These are phyloP conservation scores for Racocetra persica DNA, from an alignment of 371 early-diverging fungal species.

Conservation along the genomic window DNA sequence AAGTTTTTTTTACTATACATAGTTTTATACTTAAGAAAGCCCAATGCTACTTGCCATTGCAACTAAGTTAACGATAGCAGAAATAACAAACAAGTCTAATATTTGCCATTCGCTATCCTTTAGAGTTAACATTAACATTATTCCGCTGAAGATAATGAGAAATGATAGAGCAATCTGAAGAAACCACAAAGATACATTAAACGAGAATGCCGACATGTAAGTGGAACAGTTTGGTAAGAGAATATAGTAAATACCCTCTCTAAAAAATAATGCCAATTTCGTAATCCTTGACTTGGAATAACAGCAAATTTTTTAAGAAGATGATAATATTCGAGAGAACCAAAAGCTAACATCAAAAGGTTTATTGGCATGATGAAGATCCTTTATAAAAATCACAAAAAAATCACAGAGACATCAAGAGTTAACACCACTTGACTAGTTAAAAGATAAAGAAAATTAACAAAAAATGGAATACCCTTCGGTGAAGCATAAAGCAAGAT, in stretches of 20 bases:
- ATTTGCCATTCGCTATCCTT: background rate
- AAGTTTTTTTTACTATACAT: conserved; percentile 44
- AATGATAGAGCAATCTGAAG: background rate
- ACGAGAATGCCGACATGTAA: background rate
- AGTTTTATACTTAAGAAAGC: conserved; percentile 32
- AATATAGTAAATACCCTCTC: conserved; percentile 8
- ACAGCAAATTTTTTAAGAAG: conserved; percentile 17
- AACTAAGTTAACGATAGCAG: conserved; percentile 40
- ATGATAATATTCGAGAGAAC: conserved; percentile 10
- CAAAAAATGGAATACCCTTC: conserved; percentile 60
- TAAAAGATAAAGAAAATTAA: conserved; percentile 54
- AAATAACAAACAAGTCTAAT: conserved; percentile 22
- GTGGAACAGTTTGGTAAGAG: background rate
- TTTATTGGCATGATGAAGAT: conserved; percentile 41
- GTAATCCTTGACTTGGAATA: conserved; percentile 18
- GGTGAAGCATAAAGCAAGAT: conserved; percentile 82
- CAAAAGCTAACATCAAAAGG: conserved; percentile 5
- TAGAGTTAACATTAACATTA: background rate
- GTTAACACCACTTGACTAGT: conserved; percentile 61
- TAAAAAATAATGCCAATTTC: conserved; percentile 21
- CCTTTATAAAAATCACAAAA: conserved; percentile 19
- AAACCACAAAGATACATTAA: background rate
- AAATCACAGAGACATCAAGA: conserved; percentile 55
- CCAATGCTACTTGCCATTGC: conserved; percentile 44
- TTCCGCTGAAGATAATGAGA: background rate